Evolutionary conservation across 805 yeast genomes (phyloP), one percentile per base, ranked within the genome.

Genomic region (Torulaspora delbrueckii): DNA sequence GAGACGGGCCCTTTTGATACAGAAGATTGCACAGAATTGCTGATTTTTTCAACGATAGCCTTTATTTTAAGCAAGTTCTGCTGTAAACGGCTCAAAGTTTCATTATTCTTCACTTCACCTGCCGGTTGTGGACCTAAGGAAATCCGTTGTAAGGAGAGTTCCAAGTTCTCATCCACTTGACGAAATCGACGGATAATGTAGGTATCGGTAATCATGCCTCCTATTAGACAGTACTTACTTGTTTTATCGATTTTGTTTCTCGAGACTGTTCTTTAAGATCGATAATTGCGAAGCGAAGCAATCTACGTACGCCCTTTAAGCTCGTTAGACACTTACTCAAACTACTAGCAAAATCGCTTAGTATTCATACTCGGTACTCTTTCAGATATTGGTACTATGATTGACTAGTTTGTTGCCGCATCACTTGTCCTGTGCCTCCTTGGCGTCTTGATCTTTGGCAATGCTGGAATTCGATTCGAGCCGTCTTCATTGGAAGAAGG

Each of bases 41-140:
- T 40, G 19, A 47, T 37, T 12, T 43, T 42, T n/a, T 42, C 48
- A 8, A 48, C 52, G 7, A 50, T 49, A 3, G 39, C 18, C 36
- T 48, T 54, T 8, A 56, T 36, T 24, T 37, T 28, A 14, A 45
- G 47, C 19, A 57, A 46, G 19, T 47, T 45, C 12, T 47, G 47
- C 39, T 59, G 62, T 27, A 55, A 27, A 10, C n/a, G 35, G 26
- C 37, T 25, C 9, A 52, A 33, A 12, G 43, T 45, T 14, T 35
- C 28, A 25, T 26, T 37, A 22, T 50, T 45, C 22, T 40, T 41
- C 23, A 24, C 31, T 10, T 43, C 32, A 27, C 23, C 41, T 26
- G 47, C 14, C 24, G 40, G 27, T 18, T 24, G 38, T 16, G 43
- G 40, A 34, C 24, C 28, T 23, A 51, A 25, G 27, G 52, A 22